Evolutionary conservation across 1,284 basidiomycete species (phyloP).

Genomic region (Sporisorium exsertum): DNA sequence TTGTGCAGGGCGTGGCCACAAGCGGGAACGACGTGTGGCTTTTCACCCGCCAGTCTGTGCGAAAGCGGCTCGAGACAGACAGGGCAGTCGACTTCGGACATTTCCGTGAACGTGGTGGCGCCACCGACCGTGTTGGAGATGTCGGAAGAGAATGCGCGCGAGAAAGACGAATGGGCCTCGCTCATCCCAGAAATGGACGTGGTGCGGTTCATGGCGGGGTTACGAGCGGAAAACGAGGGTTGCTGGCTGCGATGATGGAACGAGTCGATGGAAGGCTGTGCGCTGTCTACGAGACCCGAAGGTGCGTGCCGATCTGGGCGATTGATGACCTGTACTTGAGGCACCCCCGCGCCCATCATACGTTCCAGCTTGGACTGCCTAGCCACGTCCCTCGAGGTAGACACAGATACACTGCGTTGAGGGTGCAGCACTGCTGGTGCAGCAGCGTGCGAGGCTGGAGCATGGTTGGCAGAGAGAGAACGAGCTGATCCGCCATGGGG

Average conservation of each 20-base stretch:
- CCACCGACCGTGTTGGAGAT: constrained; percentile 32
- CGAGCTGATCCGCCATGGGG: constrained; percentile 24
- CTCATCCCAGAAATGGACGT: constrained; percentile 31
- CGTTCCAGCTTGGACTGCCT: constrained; percentile 55
- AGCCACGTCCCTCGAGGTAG: constrained; percentile 17
- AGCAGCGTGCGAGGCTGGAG: background rate
- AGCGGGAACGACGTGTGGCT: constrained; percentile 93
- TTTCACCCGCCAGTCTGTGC: constrained; percentile 86
- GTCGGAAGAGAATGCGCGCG: constrained; percentile 31
- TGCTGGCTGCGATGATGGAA: constrained; percentile 19
- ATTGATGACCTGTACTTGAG: constrained; percentile 40
- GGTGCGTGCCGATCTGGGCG: constrained; percentile 29
- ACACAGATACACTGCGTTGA: constrained; percentile 35
- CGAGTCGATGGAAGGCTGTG: constrained; percentile 15
- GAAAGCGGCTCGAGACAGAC: constrained; percentile 90
- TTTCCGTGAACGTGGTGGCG: constrained; percentile 73
- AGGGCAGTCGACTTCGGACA: constrained; percentile 86
- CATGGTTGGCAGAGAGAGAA: constrained; percentile 37
- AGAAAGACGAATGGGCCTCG: constrained; percentile 27
- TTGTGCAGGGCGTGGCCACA: constrained; percentile 98
- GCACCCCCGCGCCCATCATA: constrained; percentile 56
- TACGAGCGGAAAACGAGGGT: constrained; percentile 1
- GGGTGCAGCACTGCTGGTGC: constrained; percentile 5
- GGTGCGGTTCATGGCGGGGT: constrained; percentile 14
- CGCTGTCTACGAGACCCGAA: constrained; percentile 12